Evolutionary conservation across 768 basidiomycete species (phyloP).

Genomic region (Naganishia vishniacii): DNA sequence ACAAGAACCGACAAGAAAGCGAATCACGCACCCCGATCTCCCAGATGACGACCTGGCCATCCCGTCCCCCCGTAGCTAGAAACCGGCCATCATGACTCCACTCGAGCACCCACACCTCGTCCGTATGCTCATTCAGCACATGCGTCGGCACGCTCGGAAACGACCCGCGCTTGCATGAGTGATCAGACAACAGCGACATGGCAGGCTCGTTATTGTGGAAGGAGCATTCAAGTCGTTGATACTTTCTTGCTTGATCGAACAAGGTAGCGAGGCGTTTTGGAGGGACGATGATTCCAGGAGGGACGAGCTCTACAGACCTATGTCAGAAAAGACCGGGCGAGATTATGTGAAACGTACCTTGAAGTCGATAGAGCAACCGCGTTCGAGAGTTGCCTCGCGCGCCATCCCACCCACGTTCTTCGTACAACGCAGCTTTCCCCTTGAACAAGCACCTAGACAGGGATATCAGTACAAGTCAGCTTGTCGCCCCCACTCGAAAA

Average conservation of each 20-base stretch:
- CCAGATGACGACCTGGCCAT: constrained; percentile 86
- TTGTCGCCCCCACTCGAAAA: background rate
- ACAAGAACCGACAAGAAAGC: constrained; percentile 51
- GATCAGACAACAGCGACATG: constrained; percentile 82
- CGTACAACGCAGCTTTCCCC: constrained; percentile 76
- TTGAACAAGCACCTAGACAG: constrained; percentile 31
- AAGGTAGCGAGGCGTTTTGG: constrained; percentile 78
- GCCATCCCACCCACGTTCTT: constrained; percentile 83
- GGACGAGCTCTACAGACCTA: constrained; percentile 70
- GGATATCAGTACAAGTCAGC: constrained; percentile 9
- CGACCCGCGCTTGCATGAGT: constrained; percentile 66
- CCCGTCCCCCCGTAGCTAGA: constrained; percentile 82
- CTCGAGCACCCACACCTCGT: constrained; percentile 92
- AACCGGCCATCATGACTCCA: constrained; percentile 86
- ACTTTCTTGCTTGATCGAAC: constrained; percentile 72
- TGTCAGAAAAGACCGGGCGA: background rate
- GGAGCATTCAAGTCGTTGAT: constrained; percentile 74
- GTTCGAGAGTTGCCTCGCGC: constrained; percentile 71
- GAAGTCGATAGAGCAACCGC: constrained; percentile 68
- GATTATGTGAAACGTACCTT: constrained; percentile 55
- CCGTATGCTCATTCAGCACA: constrained; percentile 74
- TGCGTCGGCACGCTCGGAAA: constrained; percentile 84
- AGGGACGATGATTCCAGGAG: constrained; percentile 87
- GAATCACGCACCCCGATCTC: constrained; percentile 51
- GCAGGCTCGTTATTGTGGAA: constrained; percentile 68